Conservation (phyloP, 1,284 basidiomycete genomes). For the Ustilago loliicola region DNA sequence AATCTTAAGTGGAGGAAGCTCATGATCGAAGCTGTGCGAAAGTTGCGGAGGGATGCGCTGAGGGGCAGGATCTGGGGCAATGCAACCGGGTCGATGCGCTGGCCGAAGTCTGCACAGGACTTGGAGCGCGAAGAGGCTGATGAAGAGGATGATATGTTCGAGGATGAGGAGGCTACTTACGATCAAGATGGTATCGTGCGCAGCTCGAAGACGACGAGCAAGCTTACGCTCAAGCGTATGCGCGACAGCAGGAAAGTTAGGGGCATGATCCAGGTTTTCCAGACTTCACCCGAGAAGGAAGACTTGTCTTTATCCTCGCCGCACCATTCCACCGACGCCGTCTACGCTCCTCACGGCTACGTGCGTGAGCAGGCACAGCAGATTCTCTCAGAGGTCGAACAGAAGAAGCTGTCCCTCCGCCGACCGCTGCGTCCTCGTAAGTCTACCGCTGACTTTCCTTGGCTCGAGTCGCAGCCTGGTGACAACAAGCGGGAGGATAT, state of each 20-base stretch:
- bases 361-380: conserved; percentile 54
- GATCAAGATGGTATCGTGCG: conserved; percentile 31
- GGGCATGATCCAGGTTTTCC: conserved; percentile 61
- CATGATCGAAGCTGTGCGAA: conserved; percentile 63
- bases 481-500: conserved; percentile 35
- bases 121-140: conserved; percentile 33
- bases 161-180: conserved; percentile 1
- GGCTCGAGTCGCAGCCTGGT: conserved; percentile 19
- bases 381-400: conserved; percentile 47
- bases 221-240: conserved; percentile 59
- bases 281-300: conserved; percentile 42
- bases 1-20: conserved; percentile 63
- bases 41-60: conserved; percentile 58
- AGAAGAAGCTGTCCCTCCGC: conserved; percentile 44
- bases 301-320: conserved; percentile 18
- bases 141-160: conserved; percentile 14
- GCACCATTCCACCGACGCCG: conserved; percentile 26
- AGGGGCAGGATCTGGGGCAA: conserved; percentile 63
- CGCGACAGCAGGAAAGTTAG: conserved; percentile 58
- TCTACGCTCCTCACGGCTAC: conserved; percentile 51
- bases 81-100: conserved; percentile 38
- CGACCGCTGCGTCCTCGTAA: conserved; percentile 39
- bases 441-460: conserved; percentile 48
- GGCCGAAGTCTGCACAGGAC: conserved; percentile 45
- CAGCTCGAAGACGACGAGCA: conserved; percentile 44